Conservation (phyloP, 2,329 filamentous ascomycete species). For the Exophiala calicioides region DNA sequence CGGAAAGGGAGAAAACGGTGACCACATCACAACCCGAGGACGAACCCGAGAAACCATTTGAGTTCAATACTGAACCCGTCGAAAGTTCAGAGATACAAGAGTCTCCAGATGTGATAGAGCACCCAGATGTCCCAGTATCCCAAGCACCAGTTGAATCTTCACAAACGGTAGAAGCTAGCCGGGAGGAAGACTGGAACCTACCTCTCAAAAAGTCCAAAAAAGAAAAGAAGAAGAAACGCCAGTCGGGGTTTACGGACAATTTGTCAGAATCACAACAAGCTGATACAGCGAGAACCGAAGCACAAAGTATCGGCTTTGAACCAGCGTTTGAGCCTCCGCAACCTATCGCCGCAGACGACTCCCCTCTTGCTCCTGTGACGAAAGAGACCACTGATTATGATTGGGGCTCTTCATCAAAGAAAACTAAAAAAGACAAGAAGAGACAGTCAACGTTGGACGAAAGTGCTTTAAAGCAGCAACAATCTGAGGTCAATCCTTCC, state of each 20-base stretch:
- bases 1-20: no score
- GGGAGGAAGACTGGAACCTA: conserved; percentile 22
- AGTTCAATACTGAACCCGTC: no score
- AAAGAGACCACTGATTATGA: background rate
- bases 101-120: no score
- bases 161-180: background rate
- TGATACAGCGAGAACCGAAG: no score
- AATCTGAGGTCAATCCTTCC: background rate
- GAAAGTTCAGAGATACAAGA: no score
- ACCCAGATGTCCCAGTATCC: no score
- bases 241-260: conserved; percentile 8
- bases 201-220: conserved; percentile 37
- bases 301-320: no score
- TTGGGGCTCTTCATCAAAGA: conserved; percentile 16
- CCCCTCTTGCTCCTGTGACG: background rate
- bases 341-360: background rate
- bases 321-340: background rate
- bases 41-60: no score
- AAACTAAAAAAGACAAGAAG: conserved; percentile 22
- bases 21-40: no score
- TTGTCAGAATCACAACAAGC: background rate
- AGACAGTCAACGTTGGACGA: conserved; percentile 9
- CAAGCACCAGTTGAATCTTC: no score
- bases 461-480: background rate
- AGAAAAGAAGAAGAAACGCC: conserved; percentile 28